Conservation (phyloP, 1,284 basidiomycete species). For the Tetrapyrgos nigripes region DNA sequence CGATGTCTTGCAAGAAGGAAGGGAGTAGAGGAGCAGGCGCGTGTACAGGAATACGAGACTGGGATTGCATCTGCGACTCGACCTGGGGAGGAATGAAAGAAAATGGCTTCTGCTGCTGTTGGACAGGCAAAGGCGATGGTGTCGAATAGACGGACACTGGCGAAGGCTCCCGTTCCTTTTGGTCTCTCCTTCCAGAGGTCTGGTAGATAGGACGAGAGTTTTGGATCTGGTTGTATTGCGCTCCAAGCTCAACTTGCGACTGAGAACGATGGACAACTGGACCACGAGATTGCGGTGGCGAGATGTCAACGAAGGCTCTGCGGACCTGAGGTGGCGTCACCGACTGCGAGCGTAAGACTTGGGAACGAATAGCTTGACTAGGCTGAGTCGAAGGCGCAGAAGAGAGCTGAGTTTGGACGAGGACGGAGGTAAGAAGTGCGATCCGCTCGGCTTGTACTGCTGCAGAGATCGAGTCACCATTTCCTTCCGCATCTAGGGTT, state of each 20-base stretch:
- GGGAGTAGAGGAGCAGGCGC: constrained; percentile 61
- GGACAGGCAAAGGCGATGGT: constrained; percentile 25
- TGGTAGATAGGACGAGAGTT: constrained; percentile 67
- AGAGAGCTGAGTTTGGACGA: constrained; percentile 55
- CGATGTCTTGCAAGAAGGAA: constrained; percentile 75
- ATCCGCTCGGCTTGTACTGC: constrained; percentile 85
- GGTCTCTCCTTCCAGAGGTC: constrained; percentile 49
- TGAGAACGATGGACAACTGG: constrained; percentile 49
- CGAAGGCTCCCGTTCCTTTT: constrained; percentile 24
- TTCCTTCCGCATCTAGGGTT: constrained; percentile 79
- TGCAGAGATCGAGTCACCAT: constrained; percentile 82
- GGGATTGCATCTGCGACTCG: constrained; percentile 3
- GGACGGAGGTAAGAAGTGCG: constrained; percentile 71
- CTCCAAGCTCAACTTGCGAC: constrained; percentile 53
- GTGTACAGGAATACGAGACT: constrained; percentile 40
- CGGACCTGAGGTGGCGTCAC: constrained; percentile 51
- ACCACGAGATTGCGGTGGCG: constrained; percentile 38
- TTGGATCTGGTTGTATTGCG: constrained; percentile 37
- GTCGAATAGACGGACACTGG: constrained; percentile 29
- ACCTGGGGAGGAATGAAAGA: constrained; percentile 26
- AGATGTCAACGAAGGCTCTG: constrained; percentile 36
- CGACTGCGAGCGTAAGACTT: constrained; percentile 48
- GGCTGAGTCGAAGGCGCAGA: constrained; percentile 14
- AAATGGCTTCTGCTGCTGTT: constrained; percentile 44
- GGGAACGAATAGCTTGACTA: constrained; percentile 20